Conservation (phyloP, 129 eudicot genomes). For the Cynara cardunculus region DNA sequence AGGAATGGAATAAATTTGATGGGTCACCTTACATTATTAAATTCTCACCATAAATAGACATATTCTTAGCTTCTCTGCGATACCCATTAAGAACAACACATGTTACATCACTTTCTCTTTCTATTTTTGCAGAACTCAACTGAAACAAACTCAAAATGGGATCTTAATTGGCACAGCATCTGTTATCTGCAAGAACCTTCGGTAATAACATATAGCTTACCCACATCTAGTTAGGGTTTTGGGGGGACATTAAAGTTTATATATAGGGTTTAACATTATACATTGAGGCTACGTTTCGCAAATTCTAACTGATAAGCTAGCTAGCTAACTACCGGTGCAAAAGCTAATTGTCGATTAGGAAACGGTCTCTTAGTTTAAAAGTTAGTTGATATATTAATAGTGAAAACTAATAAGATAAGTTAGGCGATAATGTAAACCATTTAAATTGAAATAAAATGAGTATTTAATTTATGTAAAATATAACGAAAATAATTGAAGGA, state of each 20-base stretch:
- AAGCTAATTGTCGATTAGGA: not conserved
- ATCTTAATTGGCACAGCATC: conserved; percentile 9
- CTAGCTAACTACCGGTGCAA: not conserved
- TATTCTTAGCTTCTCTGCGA: conserved; percentile 34
- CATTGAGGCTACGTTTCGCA: not conserved
- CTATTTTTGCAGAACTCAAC: conserved; percentile 4
- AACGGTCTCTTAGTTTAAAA: not conserved
- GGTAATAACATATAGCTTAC: conserved; percentile 34
- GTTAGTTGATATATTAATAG: too few relatives aligned
- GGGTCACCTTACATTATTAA: conserved; percentile 43
- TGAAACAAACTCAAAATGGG: conserved; percentile 17
- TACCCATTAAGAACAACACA: conserved; percentile 35
- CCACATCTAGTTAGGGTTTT: not conserved
- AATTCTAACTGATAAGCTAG: not conserved
- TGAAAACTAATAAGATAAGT: not conserved
- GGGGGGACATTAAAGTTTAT: conserved; percentile 4
- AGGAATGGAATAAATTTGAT: conserved; percentile 23
- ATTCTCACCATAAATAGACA: conserved; percentile 35
- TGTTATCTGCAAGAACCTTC: conserved; percentile 39
- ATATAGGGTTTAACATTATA: not conserved
- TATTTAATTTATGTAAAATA: too few relatives aligned
- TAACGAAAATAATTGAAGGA: too few relatives aligned
- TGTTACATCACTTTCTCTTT: conserved; percentile 28
- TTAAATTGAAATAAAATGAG: too few relatives aligned
- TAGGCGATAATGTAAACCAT: not conserved